Conservation (phyloP, 2,329 filamentous ascomycete genomes). For the Talaromyces verruculosus region DNA sequence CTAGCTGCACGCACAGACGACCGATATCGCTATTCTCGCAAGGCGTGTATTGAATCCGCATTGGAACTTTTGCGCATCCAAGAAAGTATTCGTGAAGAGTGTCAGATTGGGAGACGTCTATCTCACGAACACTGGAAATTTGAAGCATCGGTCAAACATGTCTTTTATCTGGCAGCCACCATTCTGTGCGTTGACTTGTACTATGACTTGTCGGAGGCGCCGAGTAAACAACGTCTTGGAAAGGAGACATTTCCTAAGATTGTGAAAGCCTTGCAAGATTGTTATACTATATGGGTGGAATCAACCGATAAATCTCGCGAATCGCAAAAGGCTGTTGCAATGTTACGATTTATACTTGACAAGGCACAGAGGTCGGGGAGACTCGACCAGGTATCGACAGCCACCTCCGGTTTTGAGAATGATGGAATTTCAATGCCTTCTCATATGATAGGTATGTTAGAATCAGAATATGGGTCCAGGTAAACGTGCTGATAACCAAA, state of each 20-base stretch:
- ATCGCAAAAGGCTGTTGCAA: constrained; percentile 9
- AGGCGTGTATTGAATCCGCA: constrained; percentile 18
- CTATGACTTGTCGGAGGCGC: neutral
- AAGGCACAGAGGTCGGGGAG: constrained; percentile 5
- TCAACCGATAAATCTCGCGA: constrained; percentile 14
- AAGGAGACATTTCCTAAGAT: constrained; percentile 1
- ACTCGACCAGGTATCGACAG: neutral
- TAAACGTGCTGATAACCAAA: neutral
- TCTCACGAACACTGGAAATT: constrained; percentile 18
- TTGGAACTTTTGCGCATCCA: constrained; percentile 15
- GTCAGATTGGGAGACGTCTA: constrained; percentile 15
- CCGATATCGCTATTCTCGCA: constrained; percentile 18
- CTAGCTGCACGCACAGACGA: constrained; percentile 3
- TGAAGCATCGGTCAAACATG: constrained; percentile 12
- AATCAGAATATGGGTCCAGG: neutral
- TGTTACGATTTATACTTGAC: constrained; percentile 16
- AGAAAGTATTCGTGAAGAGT: constrained; percentile 17
- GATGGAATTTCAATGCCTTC: neutral
- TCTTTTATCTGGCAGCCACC: constrained; percentile 17
- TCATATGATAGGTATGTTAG: neutral
- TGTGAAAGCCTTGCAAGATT: constrained; percentile 5
- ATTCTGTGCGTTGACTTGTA: constrained; percentile 20
- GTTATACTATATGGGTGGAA: constrained; percentile 14
- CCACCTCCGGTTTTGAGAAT: neutral
- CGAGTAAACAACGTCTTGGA: neutral